A percentile compares a stretch with the other conserved stretches of the same genome.
phyloP scores from a whole-genome alignment of 768 basidiomycete species.

The Jaapia argillacea region DNA sequence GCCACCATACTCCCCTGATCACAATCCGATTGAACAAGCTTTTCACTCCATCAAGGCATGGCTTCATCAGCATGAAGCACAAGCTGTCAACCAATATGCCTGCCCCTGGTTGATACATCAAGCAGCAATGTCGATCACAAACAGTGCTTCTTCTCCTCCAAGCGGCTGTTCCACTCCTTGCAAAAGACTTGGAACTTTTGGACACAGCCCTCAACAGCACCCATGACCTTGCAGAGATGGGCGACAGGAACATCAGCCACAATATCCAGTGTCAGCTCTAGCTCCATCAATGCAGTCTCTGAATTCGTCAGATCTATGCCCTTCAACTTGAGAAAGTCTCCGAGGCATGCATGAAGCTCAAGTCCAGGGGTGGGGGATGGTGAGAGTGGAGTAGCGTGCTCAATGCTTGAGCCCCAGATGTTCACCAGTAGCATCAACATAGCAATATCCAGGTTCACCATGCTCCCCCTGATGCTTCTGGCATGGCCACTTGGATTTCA shows the following conservation, averaged over 20 bases:
- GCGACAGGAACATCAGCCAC: not conserved
- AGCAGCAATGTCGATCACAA: constrained; percentile 17
- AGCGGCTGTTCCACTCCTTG: not conserved
- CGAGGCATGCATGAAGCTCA: not conserved
- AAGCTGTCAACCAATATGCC: constrained; percentile 3
- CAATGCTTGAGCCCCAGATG: constrained; percentile 3
- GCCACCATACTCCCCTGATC: constrained; percentile 29
- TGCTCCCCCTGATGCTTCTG: constrained; percentile 11
- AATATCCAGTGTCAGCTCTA: not conserved
- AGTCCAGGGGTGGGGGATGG: not conserved
- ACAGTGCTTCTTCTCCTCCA: not conserved
- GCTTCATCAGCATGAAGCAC: constrained; percentile 14
- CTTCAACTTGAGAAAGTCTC: not conserved
- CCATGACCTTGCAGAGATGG: not conserved
- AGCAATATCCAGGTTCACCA: constrained; percentile 12
- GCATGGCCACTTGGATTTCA: constrained; percentile 12
- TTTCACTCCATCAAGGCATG: constrained; percentile 25
- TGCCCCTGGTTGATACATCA: constrained; percentile 18
- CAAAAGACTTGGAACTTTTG: not conserved
- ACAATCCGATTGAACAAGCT: constrained; percentile 30
- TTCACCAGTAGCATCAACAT: constrained; percentile 3
- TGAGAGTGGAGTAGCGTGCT: not conserved
- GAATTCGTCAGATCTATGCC: not conserved
- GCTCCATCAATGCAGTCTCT: not conserved
- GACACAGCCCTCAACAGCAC: not conserved